Percentiles rank a stretch among this genome's conserved stretches.
Conservation (phyloP, 768 basidiomycete genomes). For the Scleroderma citrinum region DNA sequence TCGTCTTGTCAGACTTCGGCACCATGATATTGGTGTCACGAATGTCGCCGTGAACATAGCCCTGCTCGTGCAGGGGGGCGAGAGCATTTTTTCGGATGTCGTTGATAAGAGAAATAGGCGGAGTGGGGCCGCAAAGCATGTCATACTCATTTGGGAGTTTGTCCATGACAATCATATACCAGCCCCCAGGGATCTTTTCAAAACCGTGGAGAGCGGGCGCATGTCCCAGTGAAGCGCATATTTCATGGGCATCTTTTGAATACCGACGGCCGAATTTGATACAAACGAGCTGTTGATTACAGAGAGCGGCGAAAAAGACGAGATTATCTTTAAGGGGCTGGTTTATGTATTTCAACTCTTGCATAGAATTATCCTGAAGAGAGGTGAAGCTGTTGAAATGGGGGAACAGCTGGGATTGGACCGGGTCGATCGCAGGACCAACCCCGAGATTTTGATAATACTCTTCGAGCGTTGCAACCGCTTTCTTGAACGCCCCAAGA, state of each 20-base stretch:
- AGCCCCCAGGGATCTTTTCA: slow-evolving; percentile 19
- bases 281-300: neutral
- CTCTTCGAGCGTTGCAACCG: too few relatives aligned
- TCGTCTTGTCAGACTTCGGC: too few relatives aligned
- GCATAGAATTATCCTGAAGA: slow-evolving; percentile 3
- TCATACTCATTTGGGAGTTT: slow-evolving; percentile 3
- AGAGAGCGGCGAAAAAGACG: slow-evolving; percentile 11
- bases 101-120: too few relatives aligned
- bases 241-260: slow-evolving; percentile 12
- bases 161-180: slow-evolving; percentile 28
- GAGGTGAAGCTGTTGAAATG: slow-evolving; percentile 6
- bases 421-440: slow-evolving; percentile 20
- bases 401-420: slow-evolving; percentile 8
- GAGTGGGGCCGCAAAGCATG: neutral
- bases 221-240: slow-evolving; percentile 10
- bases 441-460: too few relatives aligned
- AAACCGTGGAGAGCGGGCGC: slow-evolving; percentile 21
- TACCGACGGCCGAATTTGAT: slow-evolving; percentile 17
- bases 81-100: neutral
- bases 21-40: slow-evolving; percentile 27
- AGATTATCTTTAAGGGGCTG: slow-evolving; percentile 11
- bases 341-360: slow-evolving; percentile 13
- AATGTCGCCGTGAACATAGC: slow-evolving; percentile 31
- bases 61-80: slow-evolving; percentile 8
- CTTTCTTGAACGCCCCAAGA: too few relatives aligned